These are phyloP conservation scores for Symbiodinium pilosum DNA, from an alignment of 73 alveolate genomes.

Conservation along the genomic window DNA sequence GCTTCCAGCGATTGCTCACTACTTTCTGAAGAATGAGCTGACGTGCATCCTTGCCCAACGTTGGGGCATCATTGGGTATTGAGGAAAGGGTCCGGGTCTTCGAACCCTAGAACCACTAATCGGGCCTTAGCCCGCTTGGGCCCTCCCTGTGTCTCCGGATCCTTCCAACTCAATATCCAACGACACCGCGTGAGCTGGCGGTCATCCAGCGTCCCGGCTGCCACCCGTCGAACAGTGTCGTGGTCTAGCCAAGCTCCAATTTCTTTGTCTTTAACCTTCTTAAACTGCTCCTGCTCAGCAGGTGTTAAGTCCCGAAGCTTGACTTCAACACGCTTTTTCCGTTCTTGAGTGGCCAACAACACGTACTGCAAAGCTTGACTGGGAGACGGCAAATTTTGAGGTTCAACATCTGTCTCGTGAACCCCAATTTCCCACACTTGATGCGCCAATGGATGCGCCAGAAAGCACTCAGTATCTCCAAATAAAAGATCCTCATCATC, in stretches of 20 bases:
- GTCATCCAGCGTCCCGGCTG: neutral
- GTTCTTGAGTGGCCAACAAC: neutral
- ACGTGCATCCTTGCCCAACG: neutral
- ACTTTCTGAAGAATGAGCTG: neutral
- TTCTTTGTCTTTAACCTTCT: neutral
- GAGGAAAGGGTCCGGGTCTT: neutral
- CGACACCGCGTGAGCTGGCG: neutral
- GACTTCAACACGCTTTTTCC: neutral
- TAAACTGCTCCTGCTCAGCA: neutral
- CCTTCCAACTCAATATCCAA: neutral
- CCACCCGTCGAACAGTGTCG: neutral
- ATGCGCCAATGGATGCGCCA: neutral
- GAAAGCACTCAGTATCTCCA: neutral
- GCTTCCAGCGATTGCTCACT: neutral
- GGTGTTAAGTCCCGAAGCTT: neutral
- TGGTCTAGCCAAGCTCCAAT: neutral
- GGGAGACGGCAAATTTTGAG: neutral
- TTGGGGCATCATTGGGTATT: neutral
- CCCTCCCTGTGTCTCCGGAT: neutral
- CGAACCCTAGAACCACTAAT: neutral
- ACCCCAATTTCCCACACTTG: neutral
- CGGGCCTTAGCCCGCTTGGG: neutral
- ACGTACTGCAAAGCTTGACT: neutral
- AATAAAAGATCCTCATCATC: neutral
- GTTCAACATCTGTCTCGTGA: neutral